These are phyloP conservation scores for Podaxis rugospora DNA, from an alignment of 768 basidiomycete species.

Conservation along the genomic window DNA sequence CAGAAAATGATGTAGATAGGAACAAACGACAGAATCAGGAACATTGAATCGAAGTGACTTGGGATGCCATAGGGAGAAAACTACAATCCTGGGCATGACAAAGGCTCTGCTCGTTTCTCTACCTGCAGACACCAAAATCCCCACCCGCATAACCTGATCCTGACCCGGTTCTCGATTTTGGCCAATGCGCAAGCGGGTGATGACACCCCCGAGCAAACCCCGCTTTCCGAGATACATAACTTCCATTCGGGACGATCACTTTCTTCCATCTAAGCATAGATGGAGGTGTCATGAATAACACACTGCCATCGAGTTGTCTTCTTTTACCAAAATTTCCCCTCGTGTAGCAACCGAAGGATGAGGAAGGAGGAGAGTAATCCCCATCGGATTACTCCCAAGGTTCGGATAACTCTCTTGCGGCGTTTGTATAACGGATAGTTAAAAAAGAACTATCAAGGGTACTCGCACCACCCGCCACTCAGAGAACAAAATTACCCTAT, in stretches of 20 bases:
- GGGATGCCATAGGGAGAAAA: no score
- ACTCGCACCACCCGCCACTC: not conserved
- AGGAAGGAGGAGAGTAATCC: no score
- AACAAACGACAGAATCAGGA: no score
- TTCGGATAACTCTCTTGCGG: not conserved
- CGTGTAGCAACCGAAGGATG: not conserved
- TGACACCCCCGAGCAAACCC: not conserved
- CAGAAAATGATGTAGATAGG: no score
- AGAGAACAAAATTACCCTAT: not conserved
- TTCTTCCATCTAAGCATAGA: not conserved
- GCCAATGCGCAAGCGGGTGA: not conserved
- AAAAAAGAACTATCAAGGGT: no score
- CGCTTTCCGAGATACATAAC: not conserved
- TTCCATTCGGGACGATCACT: not conserved
- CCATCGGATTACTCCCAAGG: not conserved
- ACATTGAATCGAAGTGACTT: no score
- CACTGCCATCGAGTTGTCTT: not conserved
- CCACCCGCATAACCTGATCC: no score
- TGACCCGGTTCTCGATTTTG: no score
- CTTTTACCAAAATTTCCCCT: not conserved
- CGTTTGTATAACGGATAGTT: not conserved
- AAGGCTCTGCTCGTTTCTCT: no score
- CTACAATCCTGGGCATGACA: no score
- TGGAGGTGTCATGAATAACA: not conserved
- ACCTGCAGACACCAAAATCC: no score